These are phyloP conservation scores for Xylariaceae sp. DNA, from an alignment of 2,329 filamentous ascomycete species.

Conservation along the genomic window DNA sequence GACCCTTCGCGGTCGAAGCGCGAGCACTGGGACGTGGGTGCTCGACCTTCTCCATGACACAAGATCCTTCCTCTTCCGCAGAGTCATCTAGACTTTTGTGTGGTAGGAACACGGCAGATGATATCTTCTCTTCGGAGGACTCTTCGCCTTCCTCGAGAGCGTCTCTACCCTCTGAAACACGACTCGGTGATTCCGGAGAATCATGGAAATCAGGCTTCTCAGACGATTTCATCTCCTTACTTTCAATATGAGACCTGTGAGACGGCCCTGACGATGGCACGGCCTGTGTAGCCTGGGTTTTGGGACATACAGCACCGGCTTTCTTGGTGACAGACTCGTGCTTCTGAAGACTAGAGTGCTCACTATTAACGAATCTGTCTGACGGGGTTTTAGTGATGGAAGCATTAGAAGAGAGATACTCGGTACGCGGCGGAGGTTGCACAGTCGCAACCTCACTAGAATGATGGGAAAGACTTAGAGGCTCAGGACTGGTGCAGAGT, in stretches of 20 bases:
- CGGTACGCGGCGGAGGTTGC: conserved; percentile 18
- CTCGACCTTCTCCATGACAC: conserved; percentile 26
- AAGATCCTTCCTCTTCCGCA: conserved; percentile 29
- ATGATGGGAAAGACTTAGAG: conserved; percentile 24
- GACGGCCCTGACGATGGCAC: conserved; percentile 7
- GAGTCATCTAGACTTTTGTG: conserved; percentile 56
- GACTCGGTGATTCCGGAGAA: conserved; percentile 35
- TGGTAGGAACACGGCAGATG: conserved; percentile 77
- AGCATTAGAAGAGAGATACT: conserved; percentile 21
- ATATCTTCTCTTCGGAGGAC: conserved; percentile 78
- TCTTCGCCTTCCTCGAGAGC: conserved; percentile 48
- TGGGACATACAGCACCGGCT: conserved; percentile 7
- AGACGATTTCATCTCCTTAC: conserved; percentile 11
- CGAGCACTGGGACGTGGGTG: conserved; percentile 30
- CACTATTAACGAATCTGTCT: conserved; percentile 17
- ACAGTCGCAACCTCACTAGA: conserved; percentile 26
- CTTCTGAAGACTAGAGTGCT: conserved; percentile 27
- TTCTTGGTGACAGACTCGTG: conserved; percentile 9
- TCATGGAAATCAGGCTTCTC: conserved; percentile 16
- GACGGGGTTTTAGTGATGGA: conserved; percentile 13
- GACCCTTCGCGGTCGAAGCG: conserved; percentile 31
- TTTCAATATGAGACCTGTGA: conserved; percentile 7
- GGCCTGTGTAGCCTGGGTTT: conserved; percentile 11
- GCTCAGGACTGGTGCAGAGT: conserved; percentile 20
- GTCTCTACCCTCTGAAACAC: conserved; percentile 36